A percentile compares a stretch with the other conserved stretches of the same genome.
phyloP scores from a whole-genome alignment of 2,329 filamentous ascomycete species.

The Aotearoamyces nothofagi region DNA sequence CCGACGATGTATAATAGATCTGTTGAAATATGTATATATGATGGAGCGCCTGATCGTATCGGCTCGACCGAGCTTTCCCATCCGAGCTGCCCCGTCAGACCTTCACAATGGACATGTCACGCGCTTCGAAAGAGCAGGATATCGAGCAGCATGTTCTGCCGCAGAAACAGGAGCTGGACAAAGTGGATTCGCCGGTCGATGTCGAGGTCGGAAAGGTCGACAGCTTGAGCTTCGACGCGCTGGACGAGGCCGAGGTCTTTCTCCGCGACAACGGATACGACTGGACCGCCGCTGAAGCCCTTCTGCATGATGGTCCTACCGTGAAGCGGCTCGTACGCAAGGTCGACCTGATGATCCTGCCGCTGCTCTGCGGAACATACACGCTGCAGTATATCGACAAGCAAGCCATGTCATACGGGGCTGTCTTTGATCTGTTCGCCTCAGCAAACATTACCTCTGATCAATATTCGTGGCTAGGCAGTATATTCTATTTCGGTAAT shows the following conservation, averaged over 20 bases:
- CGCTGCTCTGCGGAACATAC: conserved; percentile 33
- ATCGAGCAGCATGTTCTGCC: too few relatives aligned
- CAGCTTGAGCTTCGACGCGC: too few relatives aligned
- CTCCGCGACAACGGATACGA: conserved; percentile 30
- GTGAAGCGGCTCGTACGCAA: conserved; percentile 23
- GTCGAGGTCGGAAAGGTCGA: too few relatives aligned
- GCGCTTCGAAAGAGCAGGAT: too few relatives aligned
- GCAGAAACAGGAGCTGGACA: too few relatives aligned
- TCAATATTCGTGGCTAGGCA: conserved; percentile 30
- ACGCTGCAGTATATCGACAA: conserved; percentile 41
- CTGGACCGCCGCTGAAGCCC: conserved; percentile 24
- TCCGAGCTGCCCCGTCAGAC: too few relatives aligned
- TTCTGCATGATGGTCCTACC: conserved; percentile 26
- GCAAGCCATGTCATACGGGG: conserved; percentile 24
- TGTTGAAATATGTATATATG: too few relatives aligned
- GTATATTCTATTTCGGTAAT: conserved; percentile 30
- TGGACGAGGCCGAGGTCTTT: conserved; percentile 33
- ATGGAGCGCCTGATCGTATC: too few relatives aligned
- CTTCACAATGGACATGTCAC: too few relatives aligned
- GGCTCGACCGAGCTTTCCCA: too few relatives aligned
- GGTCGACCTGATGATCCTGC: conserved; percentile 34
- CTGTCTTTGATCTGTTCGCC: conserved; percentile 30
- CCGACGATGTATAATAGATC: too few relatives aligned
- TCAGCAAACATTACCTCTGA: conserved; percentile 24
- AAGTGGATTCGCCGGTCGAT: too few relatives aligned